These are phyloP conservation scores for Haberlea rhodopensis DNA, from an alignment of 257 asterid species.

Conservation along the genomic window DNA sequence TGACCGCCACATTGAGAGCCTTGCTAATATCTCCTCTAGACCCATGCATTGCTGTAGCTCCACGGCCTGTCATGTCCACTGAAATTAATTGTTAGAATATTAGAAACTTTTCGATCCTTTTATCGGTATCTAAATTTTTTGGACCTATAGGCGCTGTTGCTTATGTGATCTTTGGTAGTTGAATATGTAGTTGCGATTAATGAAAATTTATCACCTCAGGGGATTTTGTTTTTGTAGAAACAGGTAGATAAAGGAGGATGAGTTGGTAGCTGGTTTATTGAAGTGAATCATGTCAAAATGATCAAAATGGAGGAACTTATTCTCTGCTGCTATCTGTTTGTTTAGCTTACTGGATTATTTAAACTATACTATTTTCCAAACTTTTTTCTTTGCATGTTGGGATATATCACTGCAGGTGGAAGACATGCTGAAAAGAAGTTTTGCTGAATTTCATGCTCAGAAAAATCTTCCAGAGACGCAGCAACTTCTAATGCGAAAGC, in stretches of 20 bases:
- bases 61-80: conserved; percentile 9
- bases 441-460: conserved; percentile 99
- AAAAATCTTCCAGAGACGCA: conserved; percentile 92
- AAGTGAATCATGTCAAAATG: conserved; percentile 9
- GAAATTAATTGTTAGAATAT: not conserved
- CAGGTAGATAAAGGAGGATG: not conserved
- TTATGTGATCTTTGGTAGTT: conserved; percentile 5
- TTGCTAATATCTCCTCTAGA: conserved; percentile 7
- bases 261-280: not conserved
- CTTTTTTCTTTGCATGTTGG: conserved; percentile 24
- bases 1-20: not conserved
- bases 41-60: not conserved
- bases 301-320: conserved; percentile 9
- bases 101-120: not conserved
- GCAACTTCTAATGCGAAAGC: conserved; percentile 77
- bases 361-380: conserved; percentile 8
- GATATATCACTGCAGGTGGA: conserved; percentile 65
- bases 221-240: not conserved
- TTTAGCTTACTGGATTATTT: conserved; percentile 17
- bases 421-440: conserved; percentile 98
- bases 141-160: not conserved
- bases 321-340: conserved; percentile 10
- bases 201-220: too few species aligned
- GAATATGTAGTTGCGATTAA: conserved; percentile 2
- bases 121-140: not conserved